phyloP scores from a whole-genome alignment of 345 rosid genomes.

The Eucalyptus brandiana region DNA sequence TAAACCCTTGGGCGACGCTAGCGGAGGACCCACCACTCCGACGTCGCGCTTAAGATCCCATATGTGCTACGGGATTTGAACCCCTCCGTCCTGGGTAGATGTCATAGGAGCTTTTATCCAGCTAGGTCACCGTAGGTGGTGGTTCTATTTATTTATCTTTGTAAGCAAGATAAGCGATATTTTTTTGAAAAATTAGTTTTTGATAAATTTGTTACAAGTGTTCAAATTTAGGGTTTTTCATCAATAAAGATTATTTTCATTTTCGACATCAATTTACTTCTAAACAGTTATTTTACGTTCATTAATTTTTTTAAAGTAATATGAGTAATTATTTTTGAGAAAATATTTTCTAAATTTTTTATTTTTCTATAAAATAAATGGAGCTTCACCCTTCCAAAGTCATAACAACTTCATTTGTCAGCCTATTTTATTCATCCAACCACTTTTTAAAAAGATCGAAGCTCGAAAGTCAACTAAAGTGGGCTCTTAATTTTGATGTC shows the following conservation, averaged over 20 bases:
- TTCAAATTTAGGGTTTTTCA: fast-evolving
- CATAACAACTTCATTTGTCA: not conserved
- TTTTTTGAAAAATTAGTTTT: not conserved
- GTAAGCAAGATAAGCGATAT: fast-evolving
- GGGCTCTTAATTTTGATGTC: not conserved
- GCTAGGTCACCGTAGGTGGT: no score
- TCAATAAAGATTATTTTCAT: no score
- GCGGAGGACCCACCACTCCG: no score
- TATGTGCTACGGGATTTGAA: no score
- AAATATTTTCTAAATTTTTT: not conserved
- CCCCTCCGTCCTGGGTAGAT: no score
- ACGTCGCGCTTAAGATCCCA: no score
- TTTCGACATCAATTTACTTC: no score
- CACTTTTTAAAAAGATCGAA: not conserved
- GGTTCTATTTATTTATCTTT: not conserved
- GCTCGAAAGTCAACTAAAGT: not conserved
- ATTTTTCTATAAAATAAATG: not conserved
- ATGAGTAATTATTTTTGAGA: no score
- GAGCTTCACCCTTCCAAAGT: not conserved
- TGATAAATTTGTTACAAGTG: fast-evolving
- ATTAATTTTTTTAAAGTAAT: no score
- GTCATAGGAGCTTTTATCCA: no score
- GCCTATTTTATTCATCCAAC: not conserved
- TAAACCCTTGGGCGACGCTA: no score
- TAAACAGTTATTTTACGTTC: fast-evolving